Percentiles rank a stretch among this genome's conserved stretches.
These are phyloP conservation scores for Hyparrhenia diplandra DNA, from an alignment of 176 grass and related monocot species.

Conservation along the genomic window DNA sequence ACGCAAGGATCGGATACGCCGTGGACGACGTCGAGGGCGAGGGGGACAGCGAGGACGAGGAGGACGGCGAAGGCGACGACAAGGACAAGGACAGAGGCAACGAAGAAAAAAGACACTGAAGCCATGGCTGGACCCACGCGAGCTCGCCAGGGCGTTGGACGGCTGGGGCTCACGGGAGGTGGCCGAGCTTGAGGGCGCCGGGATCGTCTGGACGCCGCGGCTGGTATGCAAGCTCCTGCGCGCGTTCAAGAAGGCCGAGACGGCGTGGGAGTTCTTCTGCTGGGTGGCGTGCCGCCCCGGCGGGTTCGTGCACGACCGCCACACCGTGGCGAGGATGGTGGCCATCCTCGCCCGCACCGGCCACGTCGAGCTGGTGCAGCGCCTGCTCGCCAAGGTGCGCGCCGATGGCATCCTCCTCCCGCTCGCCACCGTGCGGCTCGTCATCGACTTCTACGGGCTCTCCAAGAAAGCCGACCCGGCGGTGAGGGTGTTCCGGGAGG, in stretches of 20 bases:
- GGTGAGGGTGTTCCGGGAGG: constrained; percentile 54
- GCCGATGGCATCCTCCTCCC: constrained; percentile 69
- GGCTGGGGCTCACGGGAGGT: constrained; percentile 70
- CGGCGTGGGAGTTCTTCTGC: constrained; percentile 92
- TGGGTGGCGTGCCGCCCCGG: constrained; percentile 81
- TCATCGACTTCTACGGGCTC: constrained; percentile 76
- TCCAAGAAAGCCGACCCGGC: constrained; percentile 68
- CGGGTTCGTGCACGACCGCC: constrained; percentile 61
- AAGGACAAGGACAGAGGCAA: neutral
- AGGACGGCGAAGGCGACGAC: neutral
- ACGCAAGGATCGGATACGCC: constrained; percentile 52
- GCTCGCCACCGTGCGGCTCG: constrained; percentile 59
- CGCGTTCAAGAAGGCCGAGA: constrained; percentile 65
- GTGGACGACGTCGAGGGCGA: constrained; percentile 46
- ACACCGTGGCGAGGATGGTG: constrained; percentile 73
- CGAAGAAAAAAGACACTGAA: constrained; percentile 38
- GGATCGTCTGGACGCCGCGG: constrained; percentile 68
- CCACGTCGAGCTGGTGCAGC: constrained; percentile 57
- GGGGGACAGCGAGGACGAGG: constrained; percentile 27
- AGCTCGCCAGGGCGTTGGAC: constrained; percentile 65
- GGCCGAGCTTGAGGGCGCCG: constrained; percentile 52
- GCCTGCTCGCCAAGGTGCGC: constrained; percentile 67
- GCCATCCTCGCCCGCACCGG: constrained; percentile 73
- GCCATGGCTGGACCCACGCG: constrained; percentile 76
- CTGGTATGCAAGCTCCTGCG: constrained; percentile 89